These are phyloP conservation scores for Suillus fuscotomentosus DNA, from an alignment of 768 basidiomycete species.

Conservation along the genomic window DNA sequence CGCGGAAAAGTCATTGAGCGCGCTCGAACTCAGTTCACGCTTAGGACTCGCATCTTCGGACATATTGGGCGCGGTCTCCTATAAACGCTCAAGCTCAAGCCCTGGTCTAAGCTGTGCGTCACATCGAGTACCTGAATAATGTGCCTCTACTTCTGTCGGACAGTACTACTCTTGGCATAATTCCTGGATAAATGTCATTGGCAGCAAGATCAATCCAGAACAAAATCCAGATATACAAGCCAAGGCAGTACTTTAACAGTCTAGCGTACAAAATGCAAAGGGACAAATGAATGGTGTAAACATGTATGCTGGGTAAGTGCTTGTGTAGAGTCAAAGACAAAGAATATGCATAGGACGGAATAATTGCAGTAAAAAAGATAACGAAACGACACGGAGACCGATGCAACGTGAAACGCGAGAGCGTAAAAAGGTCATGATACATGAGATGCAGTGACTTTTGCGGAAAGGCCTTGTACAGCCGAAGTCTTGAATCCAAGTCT, in stretches of 20 bases:
- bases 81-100: neutral
- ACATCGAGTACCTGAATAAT: neutral
- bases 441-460: constrained; percentile 49
- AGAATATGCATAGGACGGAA: constrained; percentile 32
- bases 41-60: neutral
- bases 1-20: constrained; percentile 2
- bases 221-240: constrained; percentile 14
- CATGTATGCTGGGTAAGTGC: constrained; percentile 28
- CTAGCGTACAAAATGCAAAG: constrained; percentile 47
- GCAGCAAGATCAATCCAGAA: constrained; percentile 3
- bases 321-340: constrained; percentile 22
- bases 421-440: constrained; percentile 21
- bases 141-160: neutral
- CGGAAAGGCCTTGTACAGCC: constrained; percentile 57
- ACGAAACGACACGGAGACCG: constrained; percentile 23
- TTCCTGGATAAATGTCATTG: neutral
- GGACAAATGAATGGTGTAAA: constrained; percentile 15
- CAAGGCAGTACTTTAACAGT: constrained; percentile 20
- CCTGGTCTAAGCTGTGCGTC: too few species aligned
- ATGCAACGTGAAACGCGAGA: constrained; percentile 22
- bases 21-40: neutral
- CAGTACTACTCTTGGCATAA: neutral
- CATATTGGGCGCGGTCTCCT: neutral
- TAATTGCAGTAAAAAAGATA: constrained; percentile 31
- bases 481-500: constrained; percentile 91